Percentiles rank a stretch among this genome's conserved stretches.
phyloP scores from a whole-genome alignment of 2,329 filamentous ascomycete species.

The Aspergillus udagawae region DNA sequence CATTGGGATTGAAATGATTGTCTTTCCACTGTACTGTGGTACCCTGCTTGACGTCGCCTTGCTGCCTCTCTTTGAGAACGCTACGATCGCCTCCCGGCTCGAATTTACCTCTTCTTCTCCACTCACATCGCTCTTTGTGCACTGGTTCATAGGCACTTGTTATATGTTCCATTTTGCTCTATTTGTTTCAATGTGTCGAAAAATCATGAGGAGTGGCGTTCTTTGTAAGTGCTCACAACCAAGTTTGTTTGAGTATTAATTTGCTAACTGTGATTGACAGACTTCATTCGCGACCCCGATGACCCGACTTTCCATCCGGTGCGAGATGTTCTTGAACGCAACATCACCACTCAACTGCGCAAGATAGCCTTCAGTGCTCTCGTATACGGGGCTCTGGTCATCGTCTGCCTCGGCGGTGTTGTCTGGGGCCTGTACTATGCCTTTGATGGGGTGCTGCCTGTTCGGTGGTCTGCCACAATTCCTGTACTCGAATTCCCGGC shows the following conservation, averaged over 20 bases:
- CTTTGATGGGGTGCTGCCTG: constrained; percentile 71
- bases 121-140: constrained; percentile 87
- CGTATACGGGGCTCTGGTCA: constrained; percentile 89
- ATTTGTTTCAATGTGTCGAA: constrained; percentile 98
- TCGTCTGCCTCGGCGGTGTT: constrained; percentile 89
- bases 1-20: constrained; percentile 98
- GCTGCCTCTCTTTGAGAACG: constrained; percentile 79
- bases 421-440: constrained; percentile 80
- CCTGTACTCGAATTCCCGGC: constrained; percentile 92
- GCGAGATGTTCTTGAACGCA: constrained; percentile 90
- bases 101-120: constrained; percentile 75
- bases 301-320: constrained; percentile 98
- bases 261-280: constrained; percentile 37
- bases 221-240: constrained; percentile 61
- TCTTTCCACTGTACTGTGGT: constrained; percentile 94
- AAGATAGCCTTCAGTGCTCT: constrained; percentile 96
- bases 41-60: constrained; percentile 83
- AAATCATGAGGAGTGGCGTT: constrained; percentile 92
- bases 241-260: constrained; percentile 1
- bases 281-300: constrained; percentile 97
- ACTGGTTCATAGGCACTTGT: constrained; percentile 97
- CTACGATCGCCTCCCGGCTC: constrained; percentile 71
- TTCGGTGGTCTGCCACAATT: constrained; percentile 90
- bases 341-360: constrained; percentile 83
- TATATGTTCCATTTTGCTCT: constrained; percentile 99